phyloP scores from a whole-genome alignment of 352 stramenopile genomes.

The Globisporangium cystogenes region DNA sequence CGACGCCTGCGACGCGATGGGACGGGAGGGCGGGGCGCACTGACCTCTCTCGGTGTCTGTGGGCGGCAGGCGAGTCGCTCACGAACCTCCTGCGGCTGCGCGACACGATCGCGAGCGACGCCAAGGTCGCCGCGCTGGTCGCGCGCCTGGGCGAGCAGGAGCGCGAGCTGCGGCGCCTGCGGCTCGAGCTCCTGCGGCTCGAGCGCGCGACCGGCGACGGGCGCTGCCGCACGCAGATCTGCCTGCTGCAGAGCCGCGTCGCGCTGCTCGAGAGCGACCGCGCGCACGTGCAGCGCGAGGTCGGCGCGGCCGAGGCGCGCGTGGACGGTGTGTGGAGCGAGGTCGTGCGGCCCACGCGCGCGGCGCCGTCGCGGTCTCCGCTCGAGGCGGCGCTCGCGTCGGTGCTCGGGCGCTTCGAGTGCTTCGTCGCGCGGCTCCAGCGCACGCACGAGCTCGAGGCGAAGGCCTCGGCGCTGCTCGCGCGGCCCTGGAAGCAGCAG shows the following conservation, averaged over 20 bases:
- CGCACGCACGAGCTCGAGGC: conserved; percentile 50
- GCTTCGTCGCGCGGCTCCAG: conserved; percentile 43
- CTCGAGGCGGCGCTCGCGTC: conserved; percentile 32
- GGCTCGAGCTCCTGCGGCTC: conserved; percentile 58
- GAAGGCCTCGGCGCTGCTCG: conserved; percentile 41
- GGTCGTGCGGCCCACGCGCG: conserved; percentile 20
- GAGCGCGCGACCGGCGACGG: conserved; percentile 45
- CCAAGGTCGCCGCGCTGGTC: conserved; percentile 42
- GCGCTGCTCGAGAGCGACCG: conserved; percentile 56
- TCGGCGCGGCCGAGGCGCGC: conserved; percentile 33
- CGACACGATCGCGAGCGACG: conserved; percentile 61
- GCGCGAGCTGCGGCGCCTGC: conserved; percentile 38
- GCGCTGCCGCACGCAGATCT: conserved; percentile 46
- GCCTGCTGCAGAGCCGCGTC: conserved; percentile 55
- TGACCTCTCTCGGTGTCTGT: not conserved
- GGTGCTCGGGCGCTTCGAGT: conserved; percentile 57
- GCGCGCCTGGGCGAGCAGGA: conserved; percentile 41
- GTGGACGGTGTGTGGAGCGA: conserved; percentile 62
- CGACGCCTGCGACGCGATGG: not conserved
- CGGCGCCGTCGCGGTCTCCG: not conserved
- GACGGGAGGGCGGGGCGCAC: no score
- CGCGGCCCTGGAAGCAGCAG: conserved; percentile 64
- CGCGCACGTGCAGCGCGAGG: conserved; percentile 46
- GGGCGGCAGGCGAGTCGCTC: conserved; percentile 50
- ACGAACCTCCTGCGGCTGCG: conserved; percentile 54